Base-by-base conservation (phyloP, 2,329 filamentous ascomycete species). In the Shiraia sp. region DNA sequence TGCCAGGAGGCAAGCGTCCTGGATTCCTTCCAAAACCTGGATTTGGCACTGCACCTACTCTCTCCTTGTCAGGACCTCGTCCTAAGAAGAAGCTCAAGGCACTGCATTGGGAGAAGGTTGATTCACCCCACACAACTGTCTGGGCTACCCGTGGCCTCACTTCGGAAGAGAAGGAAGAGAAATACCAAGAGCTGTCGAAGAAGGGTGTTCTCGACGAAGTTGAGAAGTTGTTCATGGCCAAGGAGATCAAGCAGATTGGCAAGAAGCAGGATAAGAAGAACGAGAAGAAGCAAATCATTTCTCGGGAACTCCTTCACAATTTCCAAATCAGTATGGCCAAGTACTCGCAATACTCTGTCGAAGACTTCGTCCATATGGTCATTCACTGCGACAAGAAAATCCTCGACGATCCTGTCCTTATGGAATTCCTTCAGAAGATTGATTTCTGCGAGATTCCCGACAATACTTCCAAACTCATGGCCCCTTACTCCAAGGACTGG, bases 41-140 rank as follows among this genome's bases (percentile, higher is more conserved):
- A 23, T 75, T 76, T 42, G 72, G 75, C 14, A 66, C 78, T 4
- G 64, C 78, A 10, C 73, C 82, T 15, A 80, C 82, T 6, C 77
- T 89, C 55, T 83, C 86, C 30, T 73, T 95, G 59, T 86, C 89
- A 25, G 87, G 90, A 47, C 88, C 90, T 37, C 79, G 92, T 57
- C 90, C 93, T 15, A 97, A 96, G 81, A 97, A 96, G 83, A 99
- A 97, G 79, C 89, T 99, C 71, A 99, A 99, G 82, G 92, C 92
- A 45, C 79, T 99, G 56, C 93, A 99, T 75, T 97, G 93, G 92
- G 93, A 99, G 73, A 97, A 97, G 77, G 90, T 99, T 40, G 93
- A 99, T 71, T 82, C 88, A 38, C 88, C 90, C 15, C 84, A 93
- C 66, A 87, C 90, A 36, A 96, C 92, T 39, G 88, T 96, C 58